phyloP scores from a whole-genome alignment of 768 basidiomycete genomes.

The Trametes cingulata region DNA sequence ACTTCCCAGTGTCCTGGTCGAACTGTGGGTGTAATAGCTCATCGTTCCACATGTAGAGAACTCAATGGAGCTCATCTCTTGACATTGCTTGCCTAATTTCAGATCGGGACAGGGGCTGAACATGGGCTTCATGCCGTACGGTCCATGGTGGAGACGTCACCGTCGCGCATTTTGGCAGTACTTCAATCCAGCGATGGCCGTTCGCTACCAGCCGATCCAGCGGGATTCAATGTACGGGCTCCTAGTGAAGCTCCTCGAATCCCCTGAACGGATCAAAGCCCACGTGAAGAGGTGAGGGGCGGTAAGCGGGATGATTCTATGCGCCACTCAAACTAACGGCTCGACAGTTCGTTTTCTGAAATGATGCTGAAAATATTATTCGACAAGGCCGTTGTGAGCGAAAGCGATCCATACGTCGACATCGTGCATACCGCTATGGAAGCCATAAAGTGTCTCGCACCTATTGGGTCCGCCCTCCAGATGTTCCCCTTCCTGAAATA shows the following conservation, averaged over 20 bases:
- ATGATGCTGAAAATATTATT: constrained; percentile 30
- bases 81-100: too few species aligned
- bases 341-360: not conserved
- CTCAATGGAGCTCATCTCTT: too few species aligned
- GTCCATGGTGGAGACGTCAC: constrained; percentile 9
- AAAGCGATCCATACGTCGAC: constrained; percentile 28
- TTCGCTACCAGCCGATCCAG: not conserved
- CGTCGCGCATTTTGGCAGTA: constrained; percentile 7
- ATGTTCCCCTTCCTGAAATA: constrained; percentile 9
- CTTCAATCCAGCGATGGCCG: not conserved
- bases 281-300: constrained; percentile 11
- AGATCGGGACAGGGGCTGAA: constrained; percentile 2
- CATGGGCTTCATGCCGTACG: constrained; percentile 11
- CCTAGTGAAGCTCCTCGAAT: not conserved
- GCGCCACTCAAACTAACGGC: not conserved
- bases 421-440: not conserved
- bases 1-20: constrained; percentile 10
- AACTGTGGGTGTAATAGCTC: constrained; percentile 20
- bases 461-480: not conserved
- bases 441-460: not conserved
- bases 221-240: not conserved
- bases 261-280: not conserved
- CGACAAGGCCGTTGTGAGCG: constrained; percentile 27
- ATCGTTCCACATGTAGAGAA: too few species aligned
- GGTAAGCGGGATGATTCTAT: not conserved